A percentile compares a stretch with the other conserved stretches of the same genome.
Conservation (phyloP, 1,284 basidiomycete species). For the Boletus subluridellus region DNA sequence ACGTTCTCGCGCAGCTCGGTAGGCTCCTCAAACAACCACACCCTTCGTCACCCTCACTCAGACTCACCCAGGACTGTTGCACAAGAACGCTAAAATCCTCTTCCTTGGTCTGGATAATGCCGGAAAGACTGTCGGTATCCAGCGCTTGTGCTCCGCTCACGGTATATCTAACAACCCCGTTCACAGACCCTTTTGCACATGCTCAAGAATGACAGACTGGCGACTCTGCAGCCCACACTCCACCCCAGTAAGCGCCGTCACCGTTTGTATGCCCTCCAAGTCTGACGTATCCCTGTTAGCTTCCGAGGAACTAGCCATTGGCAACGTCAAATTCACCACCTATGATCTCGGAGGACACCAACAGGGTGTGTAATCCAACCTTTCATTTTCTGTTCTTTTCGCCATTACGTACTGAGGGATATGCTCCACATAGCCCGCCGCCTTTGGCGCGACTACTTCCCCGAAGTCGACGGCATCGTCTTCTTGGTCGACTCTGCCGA, state of each 20-base stretch:
- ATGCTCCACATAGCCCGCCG: slow-evolving; percentile 71
- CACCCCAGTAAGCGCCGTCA: slow-evolving; percentile 78
- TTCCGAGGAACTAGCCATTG: slow-evolving; percentile 98
- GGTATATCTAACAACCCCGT: slow-evolving; percentile 3
- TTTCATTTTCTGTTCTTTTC: slow-evolving; percentile 3
- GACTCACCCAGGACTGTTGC: slow-evolving; percentile 72
- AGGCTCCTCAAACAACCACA: slow-evolving; percentile 27
- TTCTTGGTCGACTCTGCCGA: slow-evolving; percentile 98
- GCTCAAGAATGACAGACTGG: slow-evolving; percentile 99
- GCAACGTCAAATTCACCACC: slow-evolving; percentile 98
- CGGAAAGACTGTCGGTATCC: slow-evolving; percentile 86
- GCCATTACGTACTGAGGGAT: slow-evolving; percentile 1
- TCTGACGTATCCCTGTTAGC: slow-evolving; percentile 49
- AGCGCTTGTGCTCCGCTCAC: neutral
- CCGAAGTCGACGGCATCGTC: slow-evolving; percentile 98
- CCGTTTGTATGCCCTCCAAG: neutral
- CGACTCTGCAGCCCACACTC: slow-evolving; percentile 96
- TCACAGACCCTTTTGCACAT: slow-evolving; percentile 93
- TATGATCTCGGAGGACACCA: slow-evolving; percentile 98
- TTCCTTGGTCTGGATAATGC: slow-evolving; percentile 99
- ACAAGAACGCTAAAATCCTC: slow-evolving; percentile 99
- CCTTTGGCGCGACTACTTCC: slow-evolving; percentile 99
- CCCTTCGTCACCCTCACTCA: neutral
- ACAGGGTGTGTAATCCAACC: slow-evolving; percentile 64
- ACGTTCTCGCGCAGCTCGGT: slow-evolving; percentile 89